Base-by-base conservation (phyloP, 2,329 filamentous ascomycete genomes). In the Pezizomycotina sp. region DNA sequence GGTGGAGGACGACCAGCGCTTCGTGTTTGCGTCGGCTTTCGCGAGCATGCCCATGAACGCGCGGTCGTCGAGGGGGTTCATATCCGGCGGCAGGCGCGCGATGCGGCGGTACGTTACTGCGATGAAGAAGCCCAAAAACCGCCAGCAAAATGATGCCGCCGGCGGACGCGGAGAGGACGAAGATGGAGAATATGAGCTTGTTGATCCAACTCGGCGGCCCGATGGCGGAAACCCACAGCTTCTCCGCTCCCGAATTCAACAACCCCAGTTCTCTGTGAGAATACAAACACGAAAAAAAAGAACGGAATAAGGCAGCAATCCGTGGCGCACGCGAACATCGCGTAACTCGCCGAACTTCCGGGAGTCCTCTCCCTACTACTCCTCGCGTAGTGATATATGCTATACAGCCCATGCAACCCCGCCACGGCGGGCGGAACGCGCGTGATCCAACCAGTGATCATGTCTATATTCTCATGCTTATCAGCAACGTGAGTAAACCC, bases 31-130 rank as follows among this genome's bases (percentile, higher is more conserved):
- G 5, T 35, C 36, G 18, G 36, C 23, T 2, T 35, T 33, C 4
- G 41, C 39, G 4, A 43, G 27, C 6, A 36, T 36, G 8, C n/a
- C n/a, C n/a, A 29, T 39, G 12, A 38, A 43, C 5, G 32, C 25
- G 6, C 32, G 29, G 47, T 79, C 72, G 55, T 93, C 84, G 9
- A 95, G 65, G 2, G 86, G 86, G 55, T 95, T 95, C 78, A 92
- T 82, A 53, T 95, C 86, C 0, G 86, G 84, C 4, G 86, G 86
- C 55, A 93, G 67, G 13, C 66, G 63, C 4, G 74, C 65, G 50
- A 95, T 93, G 52, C 78, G 77, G 25, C 75, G 71, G 69, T 93
- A 95, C 48, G 77, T 69, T 34, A 79, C 55, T 10, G 73, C 71
- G 16, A 95, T 64, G 59, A 77, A 93, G 20, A 80, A 54, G 4